These are phyloP conservation scores for Rosellinia necatrix DNA, from an alignment of 2,329 filamentous ascomycete species.

Conservation along the genomic window DNA sequence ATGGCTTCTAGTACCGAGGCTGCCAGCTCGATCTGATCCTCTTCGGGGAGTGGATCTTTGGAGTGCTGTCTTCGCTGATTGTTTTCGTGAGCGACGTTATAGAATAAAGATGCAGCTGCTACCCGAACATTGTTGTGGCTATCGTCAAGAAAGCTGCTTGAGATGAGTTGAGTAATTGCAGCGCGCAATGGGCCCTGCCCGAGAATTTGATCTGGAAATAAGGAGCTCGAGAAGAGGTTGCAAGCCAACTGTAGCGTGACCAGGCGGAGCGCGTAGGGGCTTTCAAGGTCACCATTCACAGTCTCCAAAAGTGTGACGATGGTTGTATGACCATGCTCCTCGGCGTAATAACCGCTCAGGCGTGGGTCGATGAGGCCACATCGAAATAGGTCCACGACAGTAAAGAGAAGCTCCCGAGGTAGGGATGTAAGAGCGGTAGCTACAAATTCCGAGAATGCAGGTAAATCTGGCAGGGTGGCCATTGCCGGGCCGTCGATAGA, in stretches of 20 bases:
- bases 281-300: constrained; percentile 60
- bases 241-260: constrained; percentile 83
- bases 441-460: constrained; percentile 66
- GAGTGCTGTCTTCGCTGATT: constrained; percentile 66
- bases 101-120: constrained; percentile 80
- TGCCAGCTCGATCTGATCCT: constrained; percentile 78
- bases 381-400: constrained; percentile 83
- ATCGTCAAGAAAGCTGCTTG: constrained; percentile 78
- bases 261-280: constrained; percentile 81
- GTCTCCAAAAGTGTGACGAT: constrained; percentile 64
- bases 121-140: constrained; percentile 75
- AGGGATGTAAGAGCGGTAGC: constrained; percentile 59
- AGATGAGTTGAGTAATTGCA: constrained; percentile 70
- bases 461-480: constrained; percentile 72
- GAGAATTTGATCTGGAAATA: constrained; percentile 71
- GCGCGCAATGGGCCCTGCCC: constrained; percentile 55
- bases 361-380: constrained; percentile 77
- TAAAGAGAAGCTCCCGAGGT: constrained; percentile 71
- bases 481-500: constrained; percentile 63
- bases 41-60: constrained; percentile 65
- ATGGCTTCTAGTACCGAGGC: constrained; percentile 81
- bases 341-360: constrained; percentile 80
- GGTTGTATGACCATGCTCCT: constrained; percentile 70
- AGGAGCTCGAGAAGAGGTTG: constrained; percentile 78
- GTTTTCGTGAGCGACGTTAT: constrained; percentile 77